phyloP scores from a whole-genome alignment of 1,284 basidiomycete genomes.

The Leccinum subspadiceum region DNA sequence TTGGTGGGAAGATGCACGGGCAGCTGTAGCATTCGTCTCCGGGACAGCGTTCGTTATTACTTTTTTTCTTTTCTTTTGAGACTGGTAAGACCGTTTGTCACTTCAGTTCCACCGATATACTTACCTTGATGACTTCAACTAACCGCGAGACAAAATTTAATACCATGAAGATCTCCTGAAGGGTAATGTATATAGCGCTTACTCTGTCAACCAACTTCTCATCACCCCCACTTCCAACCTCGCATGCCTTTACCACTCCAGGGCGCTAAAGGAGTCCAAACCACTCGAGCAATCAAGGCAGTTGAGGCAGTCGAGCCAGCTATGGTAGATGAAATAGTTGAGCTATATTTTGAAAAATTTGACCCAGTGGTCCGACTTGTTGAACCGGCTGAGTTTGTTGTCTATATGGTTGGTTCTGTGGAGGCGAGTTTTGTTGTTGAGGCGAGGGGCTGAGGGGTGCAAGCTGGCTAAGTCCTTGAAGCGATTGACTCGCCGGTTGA shows the following conservation, averaged over 20 bases:
- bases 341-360: neutral
- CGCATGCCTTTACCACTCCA: neutral
- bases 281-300: neutral
- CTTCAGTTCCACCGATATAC: neutral
- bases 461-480: neutral
- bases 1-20: neutral
- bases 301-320: neutral
- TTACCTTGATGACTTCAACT: neutral
- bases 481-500: neutral
- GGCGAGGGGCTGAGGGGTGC: neutral
- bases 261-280: neutral
- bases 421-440: neutral
- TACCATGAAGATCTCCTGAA: neutral
- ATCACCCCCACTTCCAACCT: neutral
- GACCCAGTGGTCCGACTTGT: neutral
- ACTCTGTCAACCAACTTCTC: neutral
- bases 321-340: neutral
- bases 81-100: neutral
- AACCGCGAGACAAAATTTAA: neutral
- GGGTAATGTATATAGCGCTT: too few species aligned
- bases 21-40: neutral
- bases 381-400: neutral
- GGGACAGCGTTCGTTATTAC: neutral
- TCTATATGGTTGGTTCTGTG: neutral
- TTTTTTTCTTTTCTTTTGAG: neutral